Conservation (phyloP, 1,284 basidiomycete species). For the Leccinum pachyderme region DNA sequence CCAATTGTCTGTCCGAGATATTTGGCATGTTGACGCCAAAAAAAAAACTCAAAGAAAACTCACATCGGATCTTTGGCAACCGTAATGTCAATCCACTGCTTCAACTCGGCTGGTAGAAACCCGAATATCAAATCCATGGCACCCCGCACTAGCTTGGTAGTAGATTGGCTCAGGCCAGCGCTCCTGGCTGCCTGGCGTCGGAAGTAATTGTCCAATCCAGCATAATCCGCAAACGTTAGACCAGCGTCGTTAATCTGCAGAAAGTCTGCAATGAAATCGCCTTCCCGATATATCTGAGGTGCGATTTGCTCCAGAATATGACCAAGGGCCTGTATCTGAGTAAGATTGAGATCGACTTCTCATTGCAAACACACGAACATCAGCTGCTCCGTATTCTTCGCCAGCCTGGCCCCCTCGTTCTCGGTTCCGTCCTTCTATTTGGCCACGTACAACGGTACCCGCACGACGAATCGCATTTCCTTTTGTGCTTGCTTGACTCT, state of each 20-base stretch:
- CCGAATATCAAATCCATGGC: constrained; percentile 96
- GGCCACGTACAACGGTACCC: constrained; percentile 73
- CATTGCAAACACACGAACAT: constrained; percentile 45
- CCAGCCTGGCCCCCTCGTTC: constrained; percentile 64
- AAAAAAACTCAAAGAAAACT: constrained; percentile 30
- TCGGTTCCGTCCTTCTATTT: constrained; percentile 57
- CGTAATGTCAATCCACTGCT: constrained; percentile 81
- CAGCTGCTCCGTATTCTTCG: constrained; percentile 64
- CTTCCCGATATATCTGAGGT: constrained; percentile 77
- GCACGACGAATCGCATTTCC: constrained; percentile 67
- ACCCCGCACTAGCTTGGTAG: constrained; percentile 77
- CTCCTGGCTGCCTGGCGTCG: constrained; percentile 82
- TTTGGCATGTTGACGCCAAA: neutral
- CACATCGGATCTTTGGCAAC: constrained; percentile 78
- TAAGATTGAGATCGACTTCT: constrained; percentile 6
- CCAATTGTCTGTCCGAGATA: constrained; percentile 62
- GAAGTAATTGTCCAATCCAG: constrained; percentile 94
- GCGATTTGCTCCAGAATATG: constrained; percentile 77
- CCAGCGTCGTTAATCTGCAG: constrained; percentile 87
- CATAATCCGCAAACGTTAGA: constrained; percentile 94
- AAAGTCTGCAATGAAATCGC: constrained; percentile 89
- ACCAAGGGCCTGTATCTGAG: constrained; percentile 68
- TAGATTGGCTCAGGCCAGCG: constrained; percentile 63
- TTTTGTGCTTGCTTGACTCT: constrained; percentile 24
- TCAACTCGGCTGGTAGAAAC: constrained; percentile 83